Percentiles rank a stretch among this genome's conserved stretches.
Evolutionary conservation across 1,284 basidiomycete genomes (phyloP).

Genomic region (Apiotrichum brassicae): DNA sequence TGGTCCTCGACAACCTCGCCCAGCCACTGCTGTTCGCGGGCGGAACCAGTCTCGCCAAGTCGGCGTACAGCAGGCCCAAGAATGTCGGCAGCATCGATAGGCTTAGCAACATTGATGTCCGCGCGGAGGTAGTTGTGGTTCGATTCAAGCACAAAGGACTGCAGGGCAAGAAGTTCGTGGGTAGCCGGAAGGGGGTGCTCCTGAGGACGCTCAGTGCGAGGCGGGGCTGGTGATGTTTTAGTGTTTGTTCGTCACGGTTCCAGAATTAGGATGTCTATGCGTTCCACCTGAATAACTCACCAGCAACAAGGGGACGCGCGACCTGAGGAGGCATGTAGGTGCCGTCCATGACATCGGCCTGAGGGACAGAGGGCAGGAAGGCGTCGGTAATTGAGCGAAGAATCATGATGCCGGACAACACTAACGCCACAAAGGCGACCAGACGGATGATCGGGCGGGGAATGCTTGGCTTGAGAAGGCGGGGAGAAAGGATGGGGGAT

Average conservation of each 20-base stretch:
- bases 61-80: constrained; percentile 27
- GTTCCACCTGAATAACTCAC: constrained; percentile 6
- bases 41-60: constrained; percentile 19
- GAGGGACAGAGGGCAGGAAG: neutral
- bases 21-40: constrained; percentile 24
- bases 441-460: constrained; percentile 36
- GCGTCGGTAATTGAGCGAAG: neutral
- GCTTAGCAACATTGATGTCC: constrained; percentile 24
- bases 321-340: neutral
- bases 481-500: constrained; percentile 1
- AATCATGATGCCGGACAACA: constrained; percentile 26
- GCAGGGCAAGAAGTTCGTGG: constrained; percentile 45
- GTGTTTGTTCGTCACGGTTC: neutral
- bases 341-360: neutral
- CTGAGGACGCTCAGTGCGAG: constrained; percentile 19
- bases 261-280: neutral
- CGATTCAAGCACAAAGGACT: constrained; percentile 39
- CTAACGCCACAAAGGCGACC: constrained; percentile 21
- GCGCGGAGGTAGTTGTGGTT: constrained; percentile 32
- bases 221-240: constrained; percentile 7
- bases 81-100: constrained; percentile 38
- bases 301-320: constrained; percentile 7
- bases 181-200: constrained; percentile 31
- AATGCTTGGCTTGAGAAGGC: constrained; percentile 9
- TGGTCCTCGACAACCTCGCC: constrained; percentile 27